Evolutionary conservation across 176 grass and related monocot genomes (phyloP).

Genomic region (Zea luxurians): DNA sequence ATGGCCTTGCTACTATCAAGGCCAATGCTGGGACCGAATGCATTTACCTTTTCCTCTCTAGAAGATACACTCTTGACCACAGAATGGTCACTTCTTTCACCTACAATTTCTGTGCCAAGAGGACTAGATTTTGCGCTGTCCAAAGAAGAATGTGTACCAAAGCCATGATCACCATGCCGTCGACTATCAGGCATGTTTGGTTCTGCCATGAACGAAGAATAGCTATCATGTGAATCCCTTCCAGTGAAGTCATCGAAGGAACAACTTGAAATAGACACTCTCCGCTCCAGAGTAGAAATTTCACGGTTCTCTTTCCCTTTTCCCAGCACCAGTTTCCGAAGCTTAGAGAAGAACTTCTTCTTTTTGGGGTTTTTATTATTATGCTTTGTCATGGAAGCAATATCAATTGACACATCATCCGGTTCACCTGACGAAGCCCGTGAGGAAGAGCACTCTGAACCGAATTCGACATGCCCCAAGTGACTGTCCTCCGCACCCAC

Average conservation of each 20-base stretch:
- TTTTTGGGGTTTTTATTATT: slow-evolving; percentile 46
- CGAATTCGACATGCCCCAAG: slow-evolving; percentile 51
- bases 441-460: slow-evolving; percentile 73
- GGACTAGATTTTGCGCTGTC: slow-evolving; percentile 33
- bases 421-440: slow-evolving; percentile 56
- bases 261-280: slow-evolving; percentile 52
- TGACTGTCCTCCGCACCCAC: slow-evolving; percentile 50
- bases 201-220: slow-evolving; percentile 61
- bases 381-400: slow-evolving; percentile 41
- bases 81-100: slow-evolving; percentile 40
- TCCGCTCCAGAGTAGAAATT: slow-evolving; percentile 45
- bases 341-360: slow-evolving; percentile 69
- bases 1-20: slow-evolving; percentile 21
- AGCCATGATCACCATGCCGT: slow-evolving; percentile 3
- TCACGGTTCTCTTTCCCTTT: slow-evolving; percentile 51
- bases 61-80: slow-evolving; percentile 21
- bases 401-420: slow-evolving; percentile 47
- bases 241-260: slow-evolving; percentile 58
- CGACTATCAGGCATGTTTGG: slow-evolving; percentile 17
- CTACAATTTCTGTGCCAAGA: slow-evolving; percentile 23
- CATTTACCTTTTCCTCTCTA: slow-evolving; percentile 29
- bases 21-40: slow-evolving; percentile 32
- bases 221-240: slow-evolving; percentile 61
- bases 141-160: slow-evolving; percentile 42
- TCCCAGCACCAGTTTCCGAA: slow-evolving; percentile 71